Evolutionary conservation across 768 basidiomycete genomes (phyloP), one percentile per base, ranked within the genome.

Genomic region (Dentipellis fragilis): DNA sequence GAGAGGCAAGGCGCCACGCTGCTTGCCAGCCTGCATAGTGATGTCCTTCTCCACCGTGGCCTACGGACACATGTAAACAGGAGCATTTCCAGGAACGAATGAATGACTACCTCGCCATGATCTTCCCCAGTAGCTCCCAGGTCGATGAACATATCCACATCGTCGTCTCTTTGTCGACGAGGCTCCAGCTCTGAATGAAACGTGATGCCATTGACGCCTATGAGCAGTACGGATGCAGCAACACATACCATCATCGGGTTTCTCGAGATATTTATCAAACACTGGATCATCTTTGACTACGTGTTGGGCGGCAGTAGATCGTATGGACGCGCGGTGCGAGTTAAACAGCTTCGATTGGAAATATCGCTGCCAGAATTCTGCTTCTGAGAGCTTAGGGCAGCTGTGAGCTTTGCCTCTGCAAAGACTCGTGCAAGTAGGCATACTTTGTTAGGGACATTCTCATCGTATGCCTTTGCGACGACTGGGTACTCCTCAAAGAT

Each of bases 401-500:
- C 36, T 9, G 17, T 21, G 23, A 38, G 12, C 29, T 36, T 3
- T 14, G 14, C n/a, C 37, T 54, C 29, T 42, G n/a, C n/a, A 9
- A 54, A 22, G 21, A 58, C 38, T 39, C 49, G 14, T 54, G 52
- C 17, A 21, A 53, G 42, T 39, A 19, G 11, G 57, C 66, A 59
- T 73, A 87, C 93, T 76, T 89, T 87, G 60, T 71, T 79, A 2
- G 95, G 93, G 1, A 98, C 94, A 62, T 94, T 93, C 65, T 95
- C 93, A 57, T 74, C 85, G 64, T 96, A 95, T 0, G 93, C 95
- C 68, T 83, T 88, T 40, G 87, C 85, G 11, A 98, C 92, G 35
- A 96, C 87, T 2, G 96, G 94, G 66, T 93, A 98, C 72, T 96
- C 94, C 60, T 98, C 93, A 64, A 99, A 99, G 50, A 98, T 93